Evolutionary conservation across 1,139 yeast genomes (phyloP).

Genomic region (Hemisphaericaspora xylofermentans): DNA sequence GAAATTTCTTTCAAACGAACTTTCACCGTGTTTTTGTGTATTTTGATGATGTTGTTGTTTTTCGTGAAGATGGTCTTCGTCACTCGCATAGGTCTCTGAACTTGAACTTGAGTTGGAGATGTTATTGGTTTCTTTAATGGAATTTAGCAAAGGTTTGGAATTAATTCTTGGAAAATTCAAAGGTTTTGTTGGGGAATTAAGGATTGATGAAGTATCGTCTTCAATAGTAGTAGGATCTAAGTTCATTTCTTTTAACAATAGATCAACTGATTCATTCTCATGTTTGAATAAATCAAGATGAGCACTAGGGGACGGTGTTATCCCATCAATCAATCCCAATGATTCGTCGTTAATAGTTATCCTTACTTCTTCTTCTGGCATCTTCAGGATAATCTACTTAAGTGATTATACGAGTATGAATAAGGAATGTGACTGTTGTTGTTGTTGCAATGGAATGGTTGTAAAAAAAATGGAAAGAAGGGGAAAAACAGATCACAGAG

Average conservation of each 20-base stretch:
- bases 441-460: background rate
- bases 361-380: background rate
- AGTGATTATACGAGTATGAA: no score
- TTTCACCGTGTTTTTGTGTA: constrained; percentile 4
- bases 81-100: constrained; percentile 46
- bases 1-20: constrained; percentile 30
- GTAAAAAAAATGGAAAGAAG: background rate
- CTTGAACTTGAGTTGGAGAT: constrained; percentile 31
- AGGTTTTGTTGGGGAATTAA: constrained; percentile 38
- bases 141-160: constrained; percentile 19
- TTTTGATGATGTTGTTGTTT: constrained; percentile 5
- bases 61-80: constrained; percentile 17
- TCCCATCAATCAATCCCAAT: constrained; percentile 10
- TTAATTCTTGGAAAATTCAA: constrained; percentile 26
- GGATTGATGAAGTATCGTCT: constrained; percentile 11
- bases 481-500: background rate
- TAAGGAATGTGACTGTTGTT: no score
- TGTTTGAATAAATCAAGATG: constrained; percentile 22
- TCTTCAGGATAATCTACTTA: no score
- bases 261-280: constrained; percentile 32
- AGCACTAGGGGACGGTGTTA: constrained; percentile 10
- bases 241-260: constrained; percentile 27
- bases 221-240: constrained; percentile 13
- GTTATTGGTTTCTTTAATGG: constrained; percentile 18
- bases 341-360: constrained; percentile 12